Base-by-base conservation (phyloP, 805 yeast species). In the Ogataea ramenticola region DNA sequence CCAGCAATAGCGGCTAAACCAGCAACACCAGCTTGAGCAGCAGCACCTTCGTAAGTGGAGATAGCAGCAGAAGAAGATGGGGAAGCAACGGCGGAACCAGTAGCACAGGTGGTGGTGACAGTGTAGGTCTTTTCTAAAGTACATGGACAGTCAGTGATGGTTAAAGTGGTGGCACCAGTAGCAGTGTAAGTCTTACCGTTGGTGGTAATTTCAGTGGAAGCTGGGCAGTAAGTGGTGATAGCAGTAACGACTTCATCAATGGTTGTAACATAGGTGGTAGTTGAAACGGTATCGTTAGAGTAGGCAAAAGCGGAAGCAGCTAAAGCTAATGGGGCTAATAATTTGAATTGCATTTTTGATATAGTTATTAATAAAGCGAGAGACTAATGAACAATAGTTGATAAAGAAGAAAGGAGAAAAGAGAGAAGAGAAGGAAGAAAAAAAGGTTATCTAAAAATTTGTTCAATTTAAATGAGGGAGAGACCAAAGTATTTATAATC, bases 91-190 rank as follows among this genome's bases (percentile, higher is more conserved):
- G 54, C 45, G n/a, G 57, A 32, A 12, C 49, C 31, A 24, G 54
- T 40, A 33, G 54, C 40, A 47, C 53, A 43, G 27, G 50, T 48
- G 39, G 55, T 49, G 49, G 59, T 49, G 46, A 56, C 44, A 40
- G 64, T 54, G 48, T 48, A 40, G 42, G 56, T 55, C 39, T 42
- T 40, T 19, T 22, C 22, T 59, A 79, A 58, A 61, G 91, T 84
- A 74, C 95, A 86, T 63, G 90, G 90, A 68, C 86, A 80, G 74
- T 86, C 82, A 58, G 95, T 83, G 77, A 86, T 75, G 65, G 93
- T 86, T 58, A 86, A 67, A 55, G 95, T 86, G 64, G 91, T 83
- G 49, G 91, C 80, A 57, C 65, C 81, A 49, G 90, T 79, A 61
- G 82, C 88, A 53, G 84, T 78, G 78, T 78, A 75, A 61, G 91